Conservation (phyloP, 306 rosid genomes). For the Sindora glabra region DNA sequence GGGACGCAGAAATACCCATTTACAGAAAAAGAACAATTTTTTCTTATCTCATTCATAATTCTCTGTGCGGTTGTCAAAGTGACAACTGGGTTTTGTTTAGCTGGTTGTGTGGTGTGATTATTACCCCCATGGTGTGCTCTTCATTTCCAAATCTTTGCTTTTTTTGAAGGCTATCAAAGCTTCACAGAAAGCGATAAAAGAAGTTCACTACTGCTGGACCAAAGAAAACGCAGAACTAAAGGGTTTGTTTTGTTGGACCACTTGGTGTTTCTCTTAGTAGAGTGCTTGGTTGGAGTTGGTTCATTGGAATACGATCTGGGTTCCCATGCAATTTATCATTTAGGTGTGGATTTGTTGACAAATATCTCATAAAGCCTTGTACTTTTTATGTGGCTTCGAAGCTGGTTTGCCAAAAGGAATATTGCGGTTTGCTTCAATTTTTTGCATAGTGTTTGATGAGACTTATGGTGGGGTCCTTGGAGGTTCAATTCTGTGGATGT, state of each 20-base stretch:
- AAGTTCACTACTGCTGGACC: conserved; percentile 6
- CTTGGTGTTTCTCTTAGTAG: conserved; percentile 14
- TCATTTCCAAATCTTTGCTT: conserved; percentile 8
- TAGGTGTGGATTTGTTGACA: conserved; percentile 2
- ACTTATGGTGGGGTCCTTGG: conserved; percentile 13
- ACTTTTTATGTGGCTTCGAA: conserved; percentile 24
- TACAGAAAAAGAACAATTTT: conserved; percentile 37
- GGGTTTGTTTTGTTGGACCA: no score
- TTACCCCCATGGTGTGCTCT: conserved; percentile 27
- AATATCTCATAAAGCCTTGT: conserved; percentile 24
- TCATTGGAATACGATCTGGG: conserved; percentile 21
- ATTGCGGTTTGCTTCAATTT: conserved; percentile 20
- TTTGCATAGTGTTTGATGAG: conserved; percentile 11
- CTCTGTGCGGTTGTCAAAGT: conserved; percentile 32
- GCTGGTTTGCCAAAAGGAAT: conserved; percentile 13
- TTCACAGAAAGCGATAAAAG: conserved; percentile 26
- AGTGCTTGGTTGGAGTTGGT: conserved; percentile 16
- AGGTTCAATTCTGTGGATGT: conserved; percentile 32
- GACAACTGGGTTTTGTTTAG: conserved; percentile 42
- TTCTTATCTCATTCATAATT: conserved; percentile 37
- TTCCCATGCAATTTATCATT: conserved; percentile 27
- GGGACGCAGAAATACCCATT: conserved; percentile 38
- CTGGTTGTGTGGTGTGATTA: conserved; percentile 41
- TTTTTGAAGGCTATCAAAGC: conserved; percentile 29
- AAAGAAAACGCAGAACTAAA: no score